Evolutionary conservation across 345 rosid species (phyloP).

Genomic region (Balakata baccata): DNA sequence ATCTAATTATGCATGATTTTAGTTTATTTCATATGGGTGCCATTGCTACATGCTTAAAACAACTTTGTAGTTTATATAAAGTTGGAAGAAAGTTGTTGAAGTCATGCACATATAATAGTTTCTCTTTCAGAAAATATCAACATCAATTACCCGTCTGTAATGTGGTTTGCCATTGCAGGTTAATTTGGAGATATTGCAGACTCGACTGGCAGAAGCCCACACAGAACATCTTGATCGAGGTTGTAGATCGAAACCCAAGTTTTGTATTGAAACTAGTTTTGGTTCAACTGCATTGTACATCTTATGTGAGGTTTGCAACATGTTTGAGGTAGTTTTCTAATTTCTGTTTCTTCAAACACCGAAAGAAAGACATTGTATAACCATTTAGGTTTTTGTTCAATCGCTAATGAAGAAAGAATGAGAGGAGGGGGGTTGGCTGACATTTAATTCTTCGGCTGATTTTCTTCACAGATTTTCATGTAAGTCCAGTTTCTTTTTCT

Average conservation of each 20-base stretch:
- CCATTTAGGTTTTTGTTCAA: background rate
- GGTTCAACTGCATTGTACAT: slow-evolving; percentile 75
- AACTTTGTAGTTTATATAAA: background rate
- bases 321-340: slow-evolving; percentile 64
- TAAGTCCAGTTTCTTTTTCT: too few relatives aligned
- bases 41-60: background rate
- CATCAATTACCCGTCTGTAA: background rate
- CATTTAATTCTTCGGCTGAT: too few relatives aligned
- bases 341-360: background rate
- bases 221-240: slow-evolving; percentile 68
- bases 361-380: too few relatives aligned
- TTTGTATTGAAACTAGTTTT: slow-evolving; percentile 43
- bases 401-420: too few relatives aligned
- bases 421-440: background rate
- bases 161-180: slow-evolving; percentile 38
- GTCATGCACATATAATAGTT: background rate
- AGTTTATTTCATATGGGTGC: background rate
- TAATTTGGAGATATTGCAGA: slow-evolving; percentile 45
- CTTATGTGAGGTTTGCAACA: slow-evolving; percentile 55
- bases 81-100: background rate
- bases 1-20: background rate
- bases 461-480: too few relatives aligned
- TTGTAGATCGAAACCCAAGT: slow-evolving; percentile 66
- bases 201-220: slow-evolving; percentile 62
- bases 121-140: background rate